Conservation (phyloP, 495 filamentous ascomycete genomes). For the Tricharina praecox region DNA sequence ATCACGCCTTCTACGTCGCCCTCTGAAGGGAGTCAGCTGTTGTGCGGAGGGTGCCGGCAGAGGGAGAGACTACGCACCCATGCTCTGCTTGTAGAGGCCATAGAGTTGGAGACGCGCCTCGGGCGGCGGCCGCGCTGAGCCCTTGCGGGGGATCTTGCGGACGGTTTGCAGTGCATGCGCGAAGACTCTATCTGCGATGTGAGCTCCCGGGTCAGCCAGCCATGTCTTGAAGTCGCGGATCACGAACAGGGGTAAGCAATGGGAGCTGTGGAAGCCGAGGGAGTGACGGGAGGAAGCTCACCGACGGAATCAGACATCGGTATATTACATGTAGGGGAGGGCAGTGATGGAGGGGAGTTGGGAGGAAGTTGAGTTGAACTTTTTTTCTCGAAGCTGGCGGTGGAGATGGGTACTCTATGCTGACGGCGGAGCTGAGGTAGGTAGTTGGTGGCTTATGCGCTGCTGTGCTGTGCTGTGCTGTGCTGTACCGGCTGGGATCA, state of each 20-base stretch:
- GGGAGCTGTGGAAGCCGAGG: neutral
- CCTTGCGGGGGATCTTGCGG: slow-evolving; percentile 88
- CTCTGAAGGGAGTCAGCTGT: no score
- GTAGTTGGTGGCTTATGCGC: no score
- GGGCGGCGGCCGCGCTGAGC: slow-evolving; percentile 70
- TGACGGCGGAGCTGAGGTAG: no score
- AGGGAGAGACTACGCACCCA: slow-evolving; percentile 37
- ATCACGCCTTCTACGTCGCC: slow-evolving; percentile 87
- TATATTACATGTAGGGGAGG: slow-evolving; percentile 3
- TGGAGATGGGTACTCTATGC: no score
- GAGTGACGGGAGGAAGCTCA: slow-evolving; percentile 5
- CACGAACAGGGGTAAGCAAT: no score
- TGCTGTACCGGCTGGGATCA: no score
- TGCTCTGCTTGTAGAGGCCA: slow-evolving; percentile 96
- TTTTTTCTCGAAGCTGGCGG: no score
- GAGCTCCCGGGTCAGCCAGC: neutral
- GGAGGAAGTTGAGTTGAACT: no score
- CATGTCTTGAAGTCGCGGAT: no score
- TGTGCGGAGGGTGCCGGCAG: no score
- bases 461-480: no score
- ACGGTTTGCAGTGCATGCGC: slow-evolving; percentile 97
- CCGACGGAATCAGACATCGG: slow-evolving; percentile 24
- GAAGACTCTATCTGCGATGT: slow-evolving; percentile 71
- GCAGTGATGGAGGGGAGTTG: no score
- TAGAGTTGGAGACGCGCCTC: slow-evolving; percentile 77